Evolutionary conservation across 2,329 filamentous ascomycete species (phyloP).

Genomic region (Plenodomus lindquistii): DNA sequence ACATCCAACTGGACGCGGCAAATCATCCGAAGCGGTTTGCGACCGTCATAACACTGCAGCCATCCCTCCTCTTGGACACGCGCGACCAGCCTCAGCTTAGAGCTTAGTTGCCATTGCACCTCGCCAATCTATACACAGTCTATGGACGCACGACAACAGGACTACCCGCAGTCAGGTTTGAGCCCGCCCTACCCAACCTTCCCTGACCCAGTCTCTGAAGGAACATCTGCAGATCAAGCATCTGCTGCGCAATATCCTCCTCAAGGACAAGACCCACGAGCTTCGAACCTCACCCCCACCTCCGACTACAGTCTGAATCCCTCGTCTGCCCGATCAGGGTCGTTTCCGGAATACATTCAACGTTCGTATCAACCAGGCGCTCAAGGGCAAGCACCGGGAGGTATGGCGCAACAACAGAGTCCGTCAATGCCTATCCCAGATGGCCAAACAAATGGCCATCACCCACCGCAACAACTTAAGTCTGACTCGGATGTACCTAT

Average conservation of each 20-base stretch:
- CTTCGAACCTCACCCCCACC: conserved; percentile 77
- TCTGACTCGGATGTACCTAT: conserved; percentile 98
- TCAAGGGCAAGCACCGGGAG: conserved; percentile 74
- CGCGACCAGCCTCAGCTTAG: conserved; percentile 46
- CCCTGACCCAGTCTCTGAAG: conserved; percentile 75
- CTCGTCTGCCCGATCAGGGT: conserved; percentile 74
- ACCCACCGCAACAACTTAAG: conserved; percentile 69
- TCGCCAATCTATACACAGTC: conserved; percentile 47
- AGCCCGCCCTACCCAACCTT: conserved; percentile 59
- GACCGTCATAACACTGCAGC: conserved; percentile 54
- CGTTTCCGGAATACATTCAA: conserved; percentile 85
- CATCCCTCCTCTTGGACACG: conserved; percentile 48
- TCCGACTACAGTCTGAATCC: conserved; percentile 87
- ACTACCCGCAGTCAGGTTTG: conserved; percentile 60
- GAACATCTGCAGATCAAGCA: conserved; percentile 81
- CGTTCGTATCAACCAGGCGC: conserved; percentile 77
- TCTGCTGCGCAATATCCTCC: conserved; percentile 84
- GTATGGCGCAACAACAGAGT: conserved; percentile 99
- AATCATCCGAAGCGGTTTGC: conserved; percentile 44
- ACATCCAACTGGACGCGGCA: conserved; percentile 40
- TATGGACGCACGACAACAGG: conserved; percentile 59
- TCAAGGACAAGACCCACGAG: conserved; percentile 79
- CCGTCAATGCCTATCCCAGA: conserved; percentile 88
- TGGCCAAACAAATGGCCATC: conserved; percentile 72
- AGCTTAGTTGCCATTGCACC: conserved; percentile 37